Percentiles rank a stretch among this genome's conserved stretches.
phyloP scores from a whole-genome alignment of 345 rosid species.

The Theobroma cacao region DNA sequence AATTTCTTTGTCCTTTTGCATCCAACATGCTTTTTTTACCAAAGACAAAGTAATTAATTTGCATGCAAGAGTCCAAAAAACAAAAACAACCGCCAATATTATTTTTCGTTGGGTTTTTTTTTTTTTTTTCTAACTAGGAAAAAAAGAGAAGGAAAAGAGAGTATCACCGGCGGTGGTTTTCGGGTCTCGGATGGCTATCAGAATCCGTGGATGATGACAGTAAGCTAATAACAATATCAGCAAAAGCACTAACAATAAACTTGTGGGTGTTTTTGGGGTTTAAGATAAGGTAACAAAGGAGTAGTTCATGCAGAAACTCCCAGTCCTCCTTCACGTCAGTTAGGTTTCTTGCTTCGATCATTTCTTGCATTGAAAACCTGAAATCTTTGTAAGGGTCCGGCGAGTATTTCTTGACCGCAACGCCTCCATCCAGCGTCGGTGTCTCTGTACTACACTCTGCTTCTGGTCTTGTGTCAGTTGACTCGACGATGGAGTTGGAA shows the following conservation, averaged over 20 bases:
- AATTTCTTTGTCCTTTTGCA: constrained; percentile 24
- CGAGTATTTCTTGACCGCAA: constrained; percentile 60
- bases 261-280: constrained; percentile 71
- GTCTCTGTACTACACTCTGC: not conserved
- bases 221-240: constrained; percentile 55
- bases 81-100: not conserved
- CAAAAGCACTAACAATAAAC: constrained; percentile 71
- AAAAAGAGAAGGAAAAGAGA: no score
- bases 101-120: not conserved
- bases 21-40: constrained; percentile 12
- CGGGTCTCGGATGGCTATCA: not conserved
- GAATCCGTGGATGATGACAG: constrained; percentile 37
- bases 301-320: constrained; percentile 71
- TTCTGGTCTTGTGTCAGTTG: constrained; percentile 23
- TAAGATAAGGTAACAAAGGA: constrained; percentile 65
- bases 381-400: constrained; percentile 80
- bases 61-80: constrained; percentile 7
- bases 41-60: not conserved
- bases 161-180: constrained; percentile 17
- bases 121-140: not conserved
- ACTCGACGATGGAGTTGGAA: constrained; percentile 82
- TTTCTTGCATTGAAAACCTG: constrained; percentile 79
- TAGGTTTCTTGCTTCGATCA: constrained; percentile 71
- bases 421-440: constrained; percentile 38
- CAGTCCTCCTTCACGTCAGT: constrained; percentile 47